phyloP scores from a whole-genome alignment of 2,329 filamentous ascomycete species.

The Fusarium scirpi region DNA sequence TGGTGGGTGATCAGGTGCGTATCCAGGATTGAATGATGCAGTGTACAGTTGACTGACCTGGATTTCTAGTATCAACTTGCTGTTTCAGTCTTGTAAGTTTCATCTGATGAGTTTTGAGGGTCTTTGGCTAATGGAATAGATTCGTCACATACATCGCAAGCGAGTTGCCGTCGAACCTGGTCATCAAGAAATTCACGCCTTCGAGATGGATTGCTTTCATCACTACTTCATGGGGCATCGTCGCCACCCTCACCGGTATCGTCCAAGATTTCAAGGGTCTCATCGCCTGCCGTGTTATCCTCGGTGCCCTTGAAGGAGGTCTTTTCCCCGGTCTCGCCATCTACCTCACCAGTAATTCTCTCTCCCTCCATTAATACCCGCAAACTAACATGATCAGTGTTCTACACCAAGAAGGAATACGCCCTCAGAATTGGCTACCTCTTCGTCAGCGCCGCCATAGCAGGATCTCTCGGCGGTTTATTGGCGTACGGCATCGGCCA shows the following conservation, averaged over 20 bases:
- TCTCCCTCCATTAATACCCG: too few relatives aligned
- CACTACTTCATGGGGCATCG: conserved; percentile 56
- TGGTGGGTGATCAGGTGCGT: conserved; percentile 58
- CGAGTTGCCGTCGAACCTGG: conserved; percentile 58
- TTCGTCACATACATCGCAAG: conserved; percentile 55
- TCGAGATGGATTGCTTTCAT: conserved; percentile 47
- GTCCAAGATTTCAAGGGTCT: conserved; percentile 51
- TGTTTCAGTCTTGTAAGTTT: conserved; percentile 44
- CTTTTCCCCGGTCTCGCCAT: conserved; percentile 56
- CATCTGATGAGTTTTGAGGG: rapidly evolving
- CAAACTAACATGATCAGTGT: conserved; percentile 17
- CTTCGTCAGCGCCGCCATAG: conserved; percentile 44
- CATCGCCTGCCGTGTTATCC: conserved; percentile 57
- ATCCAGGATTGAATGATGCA: too few relatives aligned
- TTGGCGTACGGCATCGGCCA: conserved; percentile 52
- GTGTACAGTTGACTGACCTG: neutral
- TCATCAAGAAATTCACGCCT: conserved; percentile 55
- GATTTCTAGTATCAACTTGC: conserved; percentile 63
- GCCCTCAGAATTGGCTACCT: conserved; percentile 45
- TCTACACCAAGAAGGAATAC: conserved; percentile 46
- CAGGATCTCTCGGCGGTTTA: conserved; percentile 44
- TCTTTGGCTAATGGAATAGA: neutral
- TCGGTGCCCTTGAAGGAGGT: conserved; percentile 61
- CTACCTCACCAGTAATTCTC: conserved; percentile 39
- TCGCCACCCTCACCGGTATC: conserved; percentile 61